Evolutionary conservation across 108 stramenopile species (phyloP), one percentile per base, ranked within the genome.

Genomic region (Skeletonema marinoi): DNA sequence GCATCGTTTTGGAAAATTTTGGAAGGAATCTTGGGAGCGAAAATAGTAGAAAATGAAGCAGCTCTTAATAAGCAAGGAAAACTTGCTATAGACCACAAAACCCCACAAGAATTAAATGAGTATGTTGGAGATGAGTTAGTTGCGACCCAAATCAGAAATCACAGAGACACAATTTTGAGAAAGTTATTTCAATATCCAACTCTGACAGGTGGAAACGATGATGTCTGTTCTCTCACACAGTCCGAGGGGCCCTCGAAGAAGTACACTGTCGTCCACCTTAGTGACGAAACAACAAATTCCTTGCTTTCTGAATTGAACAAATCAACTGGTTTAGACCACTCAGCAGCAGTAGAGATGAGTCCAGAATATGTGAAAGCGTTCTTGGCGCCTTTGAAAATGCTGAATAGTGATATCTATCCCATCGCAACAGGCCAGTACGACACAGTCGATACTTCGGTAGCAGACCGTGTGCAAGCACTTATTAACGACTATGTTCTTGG

Each of bases 111-210:
- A 29, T 29, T 64, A 11, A 38, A 38, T 29, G 16, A 11, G 9
- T 64, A 64, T 38, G 63, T 64, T 21, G 38, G 41, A 19, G 38
- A 64, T 29, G 33, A 35, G 19, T 64, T 64, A 19, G 63, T 38
- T 19, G n/a, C 13, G 63, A 39, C 30, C 17, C 38, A 64, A 39
- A 64, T 64, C n/a, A 64, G 63, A 7, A 39, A 64, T 12, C 63
- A 64, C 32, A 35, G 63, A 39, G 38, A 64, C 32, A 64, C 63
- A 3, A 39, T 64, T 4, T 19, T 64, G 32, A 5, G 63, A 6
- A 64, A 64, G 32, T 39, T 64, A 17, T 64, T 64, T 33, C 63
- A 64, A 12, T 64, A 64, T 39, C 63, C 63, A 39, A 39, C 63
- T 0, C 9, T 38, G 29, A 35, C 38, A 17, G 63, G 63, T 38